Evolutionary conservation across 1,284 basidiomycete genomes (phyloP), one percentile per base, ranked within the genome.

Genomic region (Malassezia pachydermatis): DNA sequence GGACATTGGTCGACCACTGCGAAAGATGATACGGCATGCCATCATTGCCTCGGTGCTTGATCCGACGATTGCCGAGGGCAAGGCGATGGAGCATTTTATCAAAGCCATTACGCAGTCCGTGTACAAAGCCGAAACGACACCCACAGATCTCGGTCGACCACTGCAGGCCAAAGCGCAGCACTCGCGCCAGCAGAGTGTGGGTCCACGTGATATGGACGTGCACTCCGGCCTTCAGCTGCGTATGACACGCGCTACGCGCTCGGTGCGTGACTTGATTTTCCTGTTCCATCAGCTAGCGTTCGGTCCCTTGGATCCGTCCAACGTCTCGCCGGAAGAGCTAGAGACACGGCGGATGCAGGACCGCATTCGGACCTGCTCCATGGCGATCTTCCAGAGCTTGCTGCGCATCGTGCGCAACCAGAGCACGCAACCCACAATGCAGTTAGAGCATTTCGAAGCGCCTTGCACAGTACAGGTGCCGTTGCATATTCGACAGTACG

Each of bases 401-500:
- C 54, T 68, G 36, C 54, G 55, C 22, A 49, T 70, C 14, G 44
- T 70, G 22, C 57, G 55, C 28, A 48, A 51, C 20, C 36, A 41
- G 22, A n/a, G n/a, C n/a, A n/a, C n/a, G n/a, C n/a, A n/a, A n/a
- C n/a, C n/a, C n/a, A n/a, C n/a, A n/a, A n/a, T n/a, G n/a, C n/a
- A n/a, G n/a, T n/a, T n/a, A n/a, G n/a, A n/a, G n/a, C n/a, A n/a
- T n/a, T n/a, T n/a, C n/a, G n/a, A n/a, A n/a, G 40, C 33, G n/a
- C 27, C 44, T 16, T 14, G 17, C 23, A 10, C 41, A 11, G 27
- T 35, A 20, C 28, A 25, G 27, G 25, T 53, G 25, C 45, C 51
- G 17, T 22, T 27, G 11, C 23, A 39, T 14, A 34, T 44, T 17
- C 77, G 87, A 20, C 72, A 96, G 14, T 76, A 80, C 2, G 79